phyloP scores from a whole-genome alignment of 805 yeast genomes.

The Metschnikowia proteae region DNA sequence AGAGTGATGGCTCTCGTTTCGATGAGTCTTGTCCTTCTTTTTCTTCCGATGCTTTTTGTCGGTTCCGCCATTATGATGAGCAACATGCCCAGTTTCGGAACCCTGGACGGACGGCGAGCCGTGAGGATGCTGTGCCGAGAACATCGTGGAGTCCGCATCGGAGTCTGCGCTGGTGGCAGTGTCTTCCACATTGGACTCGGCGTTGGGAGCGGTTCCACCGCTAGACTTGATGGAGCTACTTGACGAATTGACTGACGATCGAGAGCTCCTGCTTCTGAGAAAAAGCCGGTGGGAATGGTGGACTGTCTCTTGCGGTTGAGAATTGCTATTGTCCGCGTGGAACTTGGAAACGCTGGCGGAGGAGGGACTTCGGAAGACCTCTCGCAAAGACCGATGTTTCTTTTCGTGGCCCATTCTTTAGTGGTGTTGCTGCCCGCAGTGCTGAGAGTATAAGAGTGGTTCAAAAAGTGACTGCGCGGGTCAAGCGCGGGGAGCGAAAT shows the following conservation, averaged over 20 bases:
- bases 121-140: not conserved
- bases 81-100: not conserved
- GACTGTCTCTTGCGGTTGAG: slow-evolving; percentile 1
- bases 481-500: slow-evolving; percentile 2
- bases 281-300: slow-evolving; percentile 23
- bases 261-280: slow-evolving; percentile 22
- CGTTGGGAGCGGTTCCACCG: slow-evolving; percentile 10
- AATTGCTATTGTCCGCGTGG: slow-evolving; percentile 3
- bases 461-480: not conserved
- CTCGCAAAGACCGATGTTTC: slow-evolving; percentile 14
- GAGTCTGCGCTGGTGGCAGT: not conserved
- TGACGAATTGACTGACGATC: slow-evolving; percentile 25
- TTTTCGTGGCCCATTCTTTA: slow-evolving; percentile 11
- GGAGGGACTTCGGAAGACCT: slow-evolving; percentile 10
- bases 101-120: not conserved
- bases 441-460: not conserved
- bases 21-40: slow-evolving; percentile 6
- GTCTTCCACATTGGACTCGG: slow-evolving; percentile 8
- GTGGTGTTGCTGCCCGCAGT: not conserved
- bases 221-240: slow-evolving; percentile 19
- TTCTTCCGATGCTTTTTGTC: slow-evolving; percentile 5
- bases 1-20: slow-evolving; percentile 21
- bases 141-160: not conserved
- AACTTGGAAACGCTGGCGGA: slow-evolving; percentile 9
- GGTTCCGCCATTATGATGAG: slow-evolving; percentile 1